Percentiles rank a stretch among this genome's conserved stretches.
These are phyloP conservation scores for Sextonia rubra DNA, from an alignment of 164 flowering plant genomes.

Conservation along the genomic window DNA sequence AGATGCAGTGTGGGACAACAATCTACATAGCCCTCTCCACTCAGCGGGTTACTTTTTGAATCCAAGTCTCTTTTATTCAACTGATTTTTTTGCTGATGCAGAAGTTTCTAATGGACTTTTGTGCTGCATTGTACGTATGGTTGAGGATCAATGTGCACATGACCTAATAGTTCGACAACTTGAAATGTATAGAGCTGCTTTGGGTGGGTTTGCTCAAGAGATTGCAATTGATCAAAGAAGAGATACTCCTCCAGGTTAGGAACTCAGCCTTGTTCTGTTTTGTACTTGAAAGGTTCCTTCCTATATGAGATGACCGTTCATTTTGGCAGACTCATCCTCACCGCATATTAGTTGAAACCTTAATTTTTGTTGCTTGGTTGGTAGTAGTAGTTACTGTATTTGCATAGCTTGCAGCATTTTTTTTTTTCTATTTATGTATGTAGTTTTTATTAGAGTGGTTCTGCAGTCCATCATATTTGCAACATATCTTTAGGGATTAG, in stretches of 20 bases:
- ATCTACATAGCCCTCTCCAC: constrained; percentile 66
- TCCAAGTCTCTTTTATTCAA: constrained; percentile 42
- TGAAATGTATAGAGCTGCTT: constrained; percentile 33
- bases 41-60: constrained; percentile 64
- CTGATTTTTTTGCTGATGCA: constrained; percentile 40
- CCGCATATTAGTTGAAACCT: background rate
- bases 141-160: constrained; percentile 23
- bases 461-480: no score
- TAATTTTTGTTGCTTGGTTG: no score
- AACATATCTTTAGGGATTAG: no score
- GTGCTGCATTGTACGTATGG: constrained; percentile 39
- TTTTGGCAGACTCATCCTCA: background rate
- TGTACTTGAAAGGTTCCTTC: background rate
- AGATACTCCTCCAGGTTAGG: constrained; percentile 40
- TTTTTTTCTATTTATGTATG: no score
- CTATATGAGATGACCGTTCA: no score
- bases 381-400: no score
- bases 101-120: constrained; percentile 54
- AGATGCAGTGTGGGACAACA: constrained; percentile 57
- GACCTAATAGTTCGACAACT: constrained; percentile 35
- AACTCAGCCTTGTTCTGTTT: background rate
- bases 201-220: constrained; percentile 33
- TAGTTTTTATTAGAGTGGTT: no score
- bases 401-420: background rate
- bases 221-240: constrained; percentile 25